phyloP scores from a whole-genome alignment of 2,329 filamentous ascomycete genomes.

The Whalleya microplaca region DNA sequence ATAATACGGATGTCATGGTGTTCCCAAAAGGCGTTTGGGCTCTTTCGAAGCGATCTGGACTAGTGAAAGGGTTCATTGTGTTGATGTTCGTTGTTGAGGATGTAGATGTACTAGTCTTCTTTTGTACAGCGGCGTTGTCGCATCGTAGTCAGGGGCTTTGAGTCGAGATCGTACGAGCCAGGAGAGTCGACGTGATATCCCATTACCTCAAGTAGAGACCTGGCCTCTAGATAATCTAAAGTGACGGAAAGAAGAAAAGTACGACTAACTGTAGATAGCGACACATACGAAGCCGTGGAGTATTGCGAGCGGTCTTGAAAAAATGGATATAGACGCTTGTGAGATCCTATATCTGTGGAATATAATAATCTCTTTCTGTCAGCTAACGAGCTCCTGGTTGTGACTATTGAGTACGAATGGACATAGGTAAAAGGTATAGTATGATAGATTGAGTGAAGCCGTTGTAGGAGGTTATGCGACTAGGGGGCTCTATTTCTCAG shows the following conservation, averaged over 20 bases:
- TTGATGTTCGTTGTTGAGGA: not conserved
- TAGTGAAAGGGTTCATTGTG: not conserved
- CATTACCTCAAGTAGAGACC: not conserved
- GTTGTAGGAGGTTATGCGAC: not conserved
- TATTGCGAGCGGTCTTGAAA: not conserved
- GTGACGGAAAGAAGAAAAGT: not conserved
- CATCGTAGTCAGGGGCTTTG: not conserved
- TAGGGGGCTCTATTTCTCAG: not conserved
- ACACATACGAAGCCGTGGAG: not conserved
- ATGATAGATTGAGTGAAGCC: not conserved
- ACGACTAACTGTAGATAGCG: not conserved
- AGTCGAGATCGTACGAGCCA: not conserved
- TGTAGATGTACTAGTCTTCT: not conserved
- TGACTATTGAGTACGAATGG: not conserved
- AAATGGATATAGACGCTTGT: not conserved
- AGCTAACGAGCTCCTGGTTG: not conserved
- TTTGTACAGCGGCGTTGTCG: not conserved
- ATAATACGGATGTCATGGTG: not conserved
- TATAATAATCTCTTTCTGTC: not conserved
- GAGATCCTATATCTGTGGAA: not conserved
- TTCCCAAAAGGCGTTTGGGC: not conserved
- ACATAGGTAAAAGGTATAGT: not conserved
- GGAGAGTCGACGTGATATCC: not conserved
- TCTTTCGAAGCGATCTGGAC: not conserved
- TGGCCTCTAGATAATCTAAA: not conserved